These are phyloP conservation scores for Podospora bellae-mahoneyi DNA, from an alignment of 495 filamentous ascomycete genomes.

Conservation along the genomic window DNA sequence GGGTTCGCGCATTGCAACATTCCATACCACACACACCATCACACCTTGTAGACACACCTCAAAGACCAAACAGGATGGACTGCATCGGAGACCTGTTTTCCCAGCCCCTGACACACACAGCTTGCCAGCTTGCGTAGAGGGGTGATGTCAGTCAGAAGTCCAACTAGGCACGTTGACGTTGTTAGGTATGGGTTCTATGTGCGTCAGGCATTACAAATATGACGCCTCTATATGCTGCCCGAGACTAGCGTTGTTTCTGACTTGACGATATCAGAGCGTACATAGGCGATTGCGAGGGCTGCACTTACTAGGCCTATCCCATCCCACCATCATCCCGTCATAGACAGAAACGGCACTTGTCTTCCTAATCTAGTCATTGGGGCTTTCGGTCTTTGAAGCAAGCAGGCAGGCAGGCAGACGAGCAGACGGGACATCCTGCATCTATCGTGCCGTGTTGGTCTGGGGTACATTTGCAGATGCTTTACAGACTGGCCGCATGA, in stretches of 20 bases:
- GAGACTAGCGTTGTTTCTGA: constrained; percentile 1
- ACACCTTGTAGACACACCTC: neutral
- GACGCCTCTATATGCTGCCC: neutral
- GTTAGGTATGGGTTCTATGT: constrained; percentile 5
- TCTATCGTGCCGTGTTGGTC: neutral
- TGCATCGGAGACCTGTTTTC: constrained; percentile 19
- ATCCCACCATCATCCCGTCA: neutral
- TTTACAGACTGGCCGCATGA: neutral
- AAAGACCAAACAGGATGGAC: constrained; percentile 9
- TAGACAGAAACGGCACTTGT: constrained; percentile 13
- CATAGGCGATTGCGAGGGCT: neutral
- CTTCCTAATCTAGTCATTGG: constrained; percentile 21
- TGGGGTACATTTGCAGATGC: neutral
- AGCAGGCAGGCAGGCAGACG: neutral
- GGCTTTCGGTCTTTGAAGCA: constrained; percentile 14
- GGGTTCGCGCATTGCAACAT: neutral
- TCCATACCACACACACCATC: neutral
- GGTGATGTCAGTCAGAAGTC: no score
- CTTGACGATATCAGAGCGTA: neutral
- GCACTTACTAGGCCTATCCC: no score
- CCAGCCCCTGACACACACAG: constrained; percentile 13
- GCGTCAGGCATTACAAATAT: constrained; percentile 26
- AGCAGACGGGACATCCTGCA: no score
- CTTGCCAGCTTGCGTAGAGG: no score
- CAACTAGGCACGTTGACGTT: no score